Evolutionary conservation across 2,329 filamentous ascomycete genomes (phyloP), one percentile per base, ranked within the genome.

Genomic region (Pyricularia sp.): DNA sequence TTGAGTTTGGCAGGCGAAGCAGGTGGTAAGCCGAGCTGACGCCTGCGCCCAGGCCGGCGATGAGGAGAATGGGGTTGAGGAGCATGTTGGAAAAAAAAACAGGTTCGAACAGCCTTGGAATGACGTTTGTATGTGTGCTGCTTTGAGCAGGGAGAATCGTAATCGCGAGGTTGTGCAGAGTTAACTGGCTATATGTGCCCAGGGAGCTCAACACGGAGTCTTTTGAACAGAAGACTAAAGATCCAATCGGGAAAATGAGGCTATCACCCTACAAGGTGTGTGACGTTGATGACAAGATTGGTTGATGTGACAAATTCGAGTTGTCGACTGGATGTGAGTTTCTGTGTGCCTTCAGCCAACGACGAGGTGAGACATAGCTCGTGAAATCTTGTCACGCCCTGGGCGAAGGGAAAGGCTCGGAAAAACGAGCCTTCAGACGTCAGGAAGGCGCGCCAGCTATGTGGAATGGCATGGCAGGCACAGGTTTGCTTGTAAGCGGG

Each of bases 11-110:
- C 7, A 68, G 59, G 7, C 58, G 55, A 20, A 68, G 67, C 33
- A 68, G 67, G 67, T 64, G 63, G 58, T 68, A 33, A 12, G 67
- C 58, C 23, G n/a, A 33, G 33, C 67, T 25, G 58, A 26, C 23
- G 55, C 66, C 28, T 5, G 58, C 58, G 14, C 50, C 33, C 55
- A 68, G 67, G 59, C 58, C 58, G 31, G 31, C 31, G 67, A 64
- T 36, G 58, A 68, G 28, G 67, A 64, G 11, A 33, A 61, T n/a
- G 20, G 67, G 25, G 12, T 33, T 33, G 59, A 64, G 23, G 33
- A 68, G 67, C 67, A 68, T 68, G 14, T 63, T 63, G 59, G 12
- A 61, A 20, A 55, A 23, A 58, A 12, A 58, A 61, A 26, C 9
- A 61, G 23, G 2, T 7, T 26, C 59, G 12, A 20, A 63, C 42